Evolutionary conservation across 176 grass and related monocot species (phyloP), one percentile per base, ranked within the genome.

Genomic region (Aegilops bicornis): DNA sequence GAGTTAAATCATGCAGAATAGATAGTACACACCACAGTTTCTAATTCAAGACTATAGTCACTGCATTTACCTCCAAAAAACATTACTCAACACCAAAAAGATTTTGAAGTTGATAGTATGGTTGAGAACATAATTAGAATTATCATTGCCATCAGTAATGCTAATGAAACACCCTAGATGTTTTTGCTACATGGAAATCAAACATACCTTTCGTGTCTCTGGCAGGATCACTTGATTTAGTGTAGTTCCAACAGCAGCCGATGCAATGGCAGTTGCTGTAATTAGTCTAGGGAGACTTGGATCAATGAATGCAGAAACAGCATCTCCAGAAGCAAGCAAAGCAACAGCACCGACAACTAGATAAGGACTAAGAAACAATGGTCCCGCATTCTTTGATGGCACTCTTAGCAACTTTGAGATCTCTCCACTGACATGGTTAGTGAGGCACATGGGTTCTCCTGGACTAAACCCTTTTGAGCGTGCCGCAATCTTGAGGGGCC

Each of bases 391-490:
- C 79, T 89, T 90, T 66, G 89, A 90, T 77, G 94, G 93, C 86
- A 68, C 85, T 91, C 90, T 92, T 79, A 98, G 82, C 73, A 98
- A 83, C 77, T 92, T 86, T 43, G 93, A 91, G n/a, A 92, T 85
- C 73, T 98, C 87, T 77, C 88, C 87, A 25, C 76, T 98, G 56
- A 43, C 83, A 69, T 98, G 97, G 64, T 98, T 96, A 47, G 97
- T 98, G 47, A 98, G 87, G 80, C 87, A 92, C 94, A 96, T 89
- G 36, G 97, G 90, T 83, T 98, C 91, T 42, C 91, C 91, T 74
- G 97, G 88, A 81, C 83, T 89, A 86, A 91, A 91, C 22, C 91
- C 88, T 82, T 89, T 64, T 81, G 93, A 78, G 47, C 89, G 82
- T 56, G 88, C 65, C n/a, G n/a, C 66, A 69, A 96, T 89, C 82